A percentile compares a stretch with the other conserved stretches of the same genome.
Evolutionary conservation across 345 rosid species (phyloP).

Genomic region (Populus alba): DNA sequence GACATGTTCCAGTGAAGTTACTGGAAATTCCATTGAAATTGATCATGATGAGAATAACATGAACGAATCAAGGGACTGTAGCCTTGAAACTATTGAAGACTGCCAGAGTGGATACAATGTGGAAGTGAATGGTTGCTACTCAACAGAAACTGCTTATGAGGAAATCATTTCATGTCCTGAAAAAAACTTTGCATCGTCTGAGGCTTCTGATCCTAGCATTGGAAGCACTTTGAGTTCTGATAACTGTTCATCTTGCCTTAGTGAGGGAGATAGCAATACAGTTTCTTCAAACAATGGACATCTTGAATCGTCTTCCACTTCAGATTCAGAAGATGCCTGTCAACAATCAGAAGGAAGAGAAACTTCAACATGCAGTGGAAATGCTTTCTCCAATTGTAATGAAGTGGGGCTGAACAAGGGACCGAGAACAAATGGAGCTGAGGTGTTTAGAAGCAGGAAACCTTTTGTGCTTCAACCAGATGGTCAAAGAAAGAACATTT

Average conservation of each 20-base stretch:
- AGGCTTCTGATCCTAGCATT: slow-evolving; percentile 39
- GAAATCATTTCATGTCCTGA: slow-evolving; percentile 33
- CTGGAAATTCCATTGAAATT: slow-evolving; percentile 41
- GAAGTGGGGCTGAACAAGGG: slow-evolving; percentile 36
- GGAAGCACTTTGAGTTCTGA: slow-evolving; percentile 70
- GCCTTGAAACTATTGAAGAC: slow-evolving; percentile 27
- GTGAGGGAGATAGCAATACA: slow-evolving; percentile 79
- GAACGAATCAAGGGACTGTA: slow-evolving; percentile 25
- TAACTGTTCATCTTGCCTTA: slow-evolving; percentile 81
- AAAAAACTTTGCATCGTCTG: slow-evolving; percentile 20
- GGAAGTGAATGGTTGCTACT: slow-evolving; percentile 33
- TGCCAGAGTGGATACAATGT: slow-evolving; percentile 35
- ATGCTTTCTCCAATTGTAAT: slow-evolving; percentile 39
- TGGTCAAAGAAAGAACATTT: slow-evolving; percentile 24
- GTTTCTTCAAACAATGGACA: slow-evolving; percentile 64
- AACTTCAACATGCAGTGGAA: slow-evolving; percentile 29
- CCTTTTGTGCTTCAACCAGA: slow-evolving; percentile 31
- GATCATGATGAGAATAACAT: slow-evolving; percentile 24
- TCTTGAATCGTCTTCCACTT: slow-evolving; percentile 68
- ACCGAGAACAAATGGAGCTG: slow-evolving; percentile 30
- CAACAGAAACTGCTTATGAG: slow-evolving; percentile 37
- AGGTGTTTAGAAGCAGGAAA: slow-evolving; percentile 30
- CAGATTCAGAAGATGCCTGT: slow-evolving; percentile 79
- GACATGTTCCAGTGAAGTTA: slow-evolving; percentile 35
- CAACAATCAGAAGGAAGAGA: slow-evolving; percentile 66